Percentiles rank a stretch among this genome's conserved stretches.
Evolutionary conservation across 345 rosid species (phyloP).

Genomic region (Aquilaria malaccensis): DNA sequence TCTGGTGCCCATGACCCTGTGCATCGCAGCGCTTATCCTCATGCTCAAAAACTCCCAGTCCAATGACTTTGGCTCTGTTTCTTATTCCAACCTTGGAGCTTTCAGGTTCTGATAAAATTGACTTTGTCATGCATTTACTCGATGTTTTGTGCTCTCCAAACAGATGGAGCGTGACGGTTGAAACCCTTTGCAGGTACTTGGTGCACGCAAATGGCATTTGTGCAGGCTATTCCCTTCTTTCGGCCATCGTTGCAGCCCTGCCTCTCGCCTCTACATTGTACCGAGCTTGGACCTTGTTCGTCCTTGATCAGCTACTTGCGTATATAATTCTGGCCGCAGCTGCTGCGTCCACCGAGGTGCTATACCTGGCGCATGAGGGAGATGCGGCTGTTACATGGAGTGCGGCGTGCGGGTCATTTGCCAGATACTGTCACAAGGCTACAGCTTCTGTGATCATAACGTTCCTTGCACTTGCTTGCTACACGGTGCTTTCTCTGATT

Average conservation of each 20-base stretch:
- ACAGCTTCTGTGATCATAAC: constrained; percentile 55
- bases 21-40: constrained; percentile 52
- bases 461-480: constrained; percentile 39
- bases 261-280: constrained; percentile 61
- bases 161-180: too few species aligned
- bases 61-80: constrained; percentile 63
- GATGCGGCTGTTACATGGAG: constrained; percentile 65
- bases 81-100: constrained; percentile 74
- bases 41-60: constrained; percentile 64
- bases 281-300: constrained; percentile 85
- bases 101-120: constrained; percentile 37
- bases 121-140: not conserved
- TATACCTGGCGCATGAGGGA: constrained; percentile 67
- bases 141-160: not conserved
- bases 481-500: constrained; percentile 45
- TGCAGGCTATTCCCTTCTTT: constrained; percentile 89
- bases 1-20: constrained; percentile 48
- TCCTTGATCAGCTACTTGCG: constrained; percentile 80
- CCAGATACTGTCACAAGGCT: constrained; percentile 69
- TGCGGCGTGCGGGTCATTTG: constrained; percentile 50
- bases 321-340: constrained; percentile 68
- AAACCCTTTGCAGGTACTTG: constrained; percentile 46
- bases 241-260: constrained; percentile 68
- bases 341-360: constrained; percentile 58
- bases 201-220: constrained; percentile 97